phyloP scores from a whole-genome alignment of 345 rosid species.

The Populus alba region DNA sequence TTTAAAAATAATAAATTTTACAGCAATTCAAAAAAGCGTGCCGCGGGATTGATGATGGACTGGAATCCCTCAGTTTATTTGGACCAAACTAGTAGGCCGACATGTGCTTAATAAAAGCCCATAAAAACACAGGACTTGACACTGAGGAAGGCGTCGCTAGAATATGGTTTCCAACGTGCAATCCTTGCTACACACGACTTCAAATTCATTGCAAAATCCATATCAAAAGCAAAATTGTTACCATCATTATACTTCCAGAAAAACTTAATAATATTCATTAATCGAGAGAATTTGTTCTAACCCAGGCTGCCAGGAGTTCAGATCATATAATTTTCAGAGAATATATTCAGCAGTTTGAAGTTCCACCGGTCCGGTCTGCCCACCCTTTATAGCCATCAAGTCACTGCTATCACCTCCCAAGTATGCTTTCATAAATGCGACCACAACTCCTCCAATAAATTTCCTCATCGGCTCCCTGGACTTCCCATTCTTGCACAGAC shows the following conservation, averaged over 20 bases:
- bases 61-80: neutral
- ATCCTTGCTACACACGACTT: neutral
- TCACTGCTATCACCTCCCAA: slow-evolving; percentile 48
- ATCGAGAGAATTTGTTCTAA: neutral
- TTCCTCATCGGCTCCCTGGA: slow-evolving; percentile 76
- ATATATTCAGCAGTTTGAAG: slow-evolving; percentile 44
- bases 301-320: too few relatives aligned
- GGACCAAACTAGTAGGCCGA: neutral
- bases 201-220: neutral
- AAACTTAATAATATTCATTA: neutral
- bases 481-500: slow-evolving; percentile 70
- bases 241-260: neutral
- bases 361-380: slow-evolving; percentile 52
- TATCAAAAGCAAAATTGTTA: neutral
- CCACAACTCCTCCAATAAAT: slow-evolving; percentile 61
- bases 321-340: slow-evolving; percentile 12
- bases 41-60: neutral
- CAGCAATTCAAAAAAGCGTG: neutral
- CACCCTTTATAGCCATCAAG: slow-evolving; percentile 50
- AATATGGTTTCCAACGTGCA: neutral
- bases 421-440: slow-evolving; percentile 66
- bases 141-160: neutral
- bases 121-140: neutral
- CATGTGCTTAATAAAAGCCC: neutral
- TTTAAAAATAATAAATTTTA: too few relatives aligned